phyloP scores from a whole-genome alignment of 306 rosid species.

The Acacia confusa region DNA sequence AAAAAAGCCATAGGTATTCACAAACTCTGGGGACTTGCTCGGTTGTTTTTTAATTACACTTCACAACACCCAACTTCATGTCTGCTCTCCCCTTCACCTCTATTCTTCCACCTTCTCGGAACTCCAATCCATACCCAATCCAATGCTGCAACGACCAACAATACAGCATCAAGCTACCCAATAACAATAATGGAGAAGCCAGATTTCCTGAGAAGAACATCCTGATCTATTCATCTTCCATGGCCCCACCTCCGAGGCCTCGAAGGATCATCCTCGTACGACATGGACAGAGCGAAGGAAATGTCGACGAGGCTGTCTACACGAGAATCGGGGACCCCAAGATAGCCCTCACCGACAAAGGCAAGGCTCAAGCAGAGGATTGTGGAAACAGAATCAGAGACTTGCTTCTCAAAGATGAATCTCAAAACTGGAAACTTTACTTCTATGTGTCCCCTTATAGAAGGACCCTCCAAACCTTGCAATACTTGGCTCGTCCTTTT shows the following conservation, averaged over 20 bases:
- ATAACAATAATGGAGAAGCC: constrained; percentile 32
- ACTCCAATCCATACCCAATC: constrained; percentile 22
- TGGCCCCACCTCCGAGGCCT: constrained; percentile 64
- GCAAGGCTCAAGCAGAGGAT: constrained; percentile 59
- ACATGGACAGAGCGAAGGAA: constrained; percentile 86
- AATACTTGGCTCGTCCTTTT: constrained; percentile 62
- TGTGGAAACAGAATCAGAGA: constrained; percentile 53
- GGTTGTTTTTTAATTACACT: background rate
- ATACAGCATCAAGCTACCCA: background rate
- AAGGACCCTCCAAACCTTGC: constrained; percentile 63
- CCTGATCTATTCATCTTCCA: background rate
- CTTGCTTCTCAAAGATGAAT: constrained; percentile 51
- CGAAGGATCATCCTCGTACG: constrained; percentile 83
- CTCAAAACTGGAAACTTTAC: constrained; percentile 60
- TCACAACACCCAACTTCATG: background rate
- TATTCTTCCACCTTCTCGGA: constrained; percentile 6
- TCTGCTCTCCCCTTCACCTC: constrained; percentile 17
- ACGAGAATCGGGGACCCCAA: constrained; percentile 74
- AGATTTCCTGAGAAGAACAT: constrained; percentile 49
- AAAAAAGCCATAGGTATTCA: background rate
- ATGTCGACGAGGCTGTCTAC: constrained; percentile 69
- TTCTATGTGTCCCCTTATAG: constrained; percentile 84
- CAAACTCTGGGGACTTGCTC: no score
- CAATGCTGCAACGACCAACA: constrained; percentile 41
- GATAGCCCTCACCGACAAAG: constrained; percentile 60